Percentiles rank a stretch among this genome's conserved stretches.
Evolutionary conservation across 2,329 filamentous ascomycete species (phyloP).

Genomic region (Hypoxylon sp.): DNA sequence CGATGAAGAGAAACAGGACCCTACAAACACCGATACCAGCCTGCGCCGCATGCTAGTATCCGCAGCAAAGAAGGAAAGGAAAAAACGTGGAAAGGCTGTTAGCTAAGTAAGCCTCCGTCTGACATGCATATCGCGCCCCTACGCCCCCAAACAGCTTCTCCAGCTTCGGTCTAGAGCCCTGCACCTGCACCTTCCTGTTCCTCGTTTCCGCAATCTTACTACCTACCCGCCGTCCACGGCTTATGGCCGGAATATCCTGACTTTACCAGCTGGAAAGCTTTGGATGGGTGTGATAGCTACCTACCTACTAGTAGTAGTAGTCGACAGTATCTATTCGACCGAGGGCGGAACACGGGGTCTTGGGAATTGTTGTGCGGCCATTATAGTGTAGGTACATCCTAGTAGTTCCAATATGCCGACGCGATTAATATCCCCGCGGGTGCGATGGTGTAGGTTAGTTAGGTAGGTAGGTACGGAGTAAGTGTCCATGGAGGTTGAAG

Average conservation of each 20-base stretch:
- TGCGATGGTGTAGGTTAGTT: not conserved
- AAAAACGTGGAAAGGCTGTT: constrained; percentile 22
- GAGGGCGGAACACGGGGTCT: not conserved
- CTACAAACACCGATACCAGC: not conserved
- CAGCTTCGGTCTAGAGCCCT: constrained; percentile 12
- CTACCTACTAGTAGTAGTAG: too few relatives aligned
- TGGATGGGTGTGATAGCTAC: not conserved
- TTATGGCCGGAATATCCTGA: not conserved
- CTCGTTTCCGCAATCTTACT: constrained; percentile 23
- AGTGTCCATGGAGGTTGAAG: not conserved
- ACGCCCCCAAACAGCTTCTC: constrained; percentile 5
- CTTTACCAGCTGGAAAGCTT: not conserved
- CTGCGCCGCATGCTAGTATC: not conserved
- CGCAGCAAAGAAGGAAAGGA: too few relatives aligned
- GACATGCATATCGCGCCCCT: constrained; percentile 24
- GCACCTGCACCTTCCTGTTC: constrained; percentile 32
- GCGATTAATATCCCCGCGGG: constrained; percentile 4
- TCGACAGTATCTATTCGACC: not conserved
- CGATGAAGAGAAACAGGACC: not conserved
- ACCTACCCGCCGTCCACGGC: not conserved
- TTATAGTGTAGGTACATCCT: too few relatives aligned
- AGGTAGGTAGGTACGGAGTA: not conserved
- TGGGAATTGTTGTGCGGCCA: not conserved
- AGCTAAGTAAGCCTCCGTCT: constrained; percentile 22
- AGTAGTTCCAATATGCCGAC: constrained; percentile 13